Evolutionary conservation across 257 asterid genomes (phyloP).

Genomic region (Cinchona pubescens): DNA sequence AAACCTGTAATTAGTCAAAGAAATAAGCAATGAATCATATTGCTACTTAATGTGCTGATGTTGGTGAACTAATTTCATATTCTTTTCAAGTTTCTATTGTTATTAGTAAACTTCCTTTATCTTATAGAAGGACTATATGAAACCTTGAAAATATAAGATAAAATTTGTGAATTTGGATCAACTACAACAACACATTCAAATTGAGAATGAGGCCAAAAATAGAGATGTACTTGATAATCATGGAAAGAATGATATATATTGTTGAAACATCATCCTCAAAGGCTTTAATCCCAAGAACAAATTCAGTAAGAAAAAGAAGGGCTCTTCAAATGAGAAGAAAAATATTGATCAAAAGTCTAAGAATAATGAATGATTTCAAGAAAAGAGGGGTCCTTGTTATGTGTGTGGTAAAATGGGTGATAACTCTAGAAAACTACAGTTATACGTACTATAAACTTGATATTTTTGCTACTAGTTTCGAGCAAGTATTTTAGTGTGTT

Average conservation of each 20-base stretch:
- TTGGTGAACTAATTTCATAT: not conserved
- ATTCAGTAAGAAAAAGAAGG: not conserved
- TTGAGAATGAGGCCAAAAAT: not conserved
- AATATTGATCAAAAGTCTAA: too few species aligned
- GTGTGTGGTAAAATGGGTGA: too few species aligned
- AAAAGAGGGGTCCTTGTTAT: too few species aligned
- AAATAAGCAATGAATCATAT: not conserved
- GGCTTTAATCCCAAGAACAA: not conserved
- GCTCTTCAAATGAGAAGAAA: too few species aligned
- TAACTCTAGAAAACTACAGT: too few species aligned
- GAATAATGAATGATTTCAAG: too few species aligned
- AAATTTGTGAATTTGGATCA: not conserved
- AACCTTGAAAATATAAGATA: not conserved
- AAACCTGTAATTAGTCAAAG: not conserved
- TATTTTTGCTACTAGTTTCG: too few species aligned
- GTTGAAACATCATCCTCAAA: not conserved
- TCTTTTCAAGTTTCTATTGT: not conserved
- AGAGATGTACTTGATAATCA: not conserved
- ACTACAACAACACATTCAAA: not conserved
- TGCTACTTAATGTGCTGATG: not conserved
- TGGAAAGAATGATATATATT: not conserved
- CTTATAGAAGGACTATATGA: not conserved
- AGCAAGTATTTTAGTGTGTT: too few species aligned
- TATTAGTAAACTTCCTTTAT: not conserved
- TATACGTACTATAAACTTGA: too few species aligned